These are phyloP conservation scores for Coemansia sp. DNA, from an alignment of 192 early-diverging fungal genomes.

Conservation along the genomic window DNA sequence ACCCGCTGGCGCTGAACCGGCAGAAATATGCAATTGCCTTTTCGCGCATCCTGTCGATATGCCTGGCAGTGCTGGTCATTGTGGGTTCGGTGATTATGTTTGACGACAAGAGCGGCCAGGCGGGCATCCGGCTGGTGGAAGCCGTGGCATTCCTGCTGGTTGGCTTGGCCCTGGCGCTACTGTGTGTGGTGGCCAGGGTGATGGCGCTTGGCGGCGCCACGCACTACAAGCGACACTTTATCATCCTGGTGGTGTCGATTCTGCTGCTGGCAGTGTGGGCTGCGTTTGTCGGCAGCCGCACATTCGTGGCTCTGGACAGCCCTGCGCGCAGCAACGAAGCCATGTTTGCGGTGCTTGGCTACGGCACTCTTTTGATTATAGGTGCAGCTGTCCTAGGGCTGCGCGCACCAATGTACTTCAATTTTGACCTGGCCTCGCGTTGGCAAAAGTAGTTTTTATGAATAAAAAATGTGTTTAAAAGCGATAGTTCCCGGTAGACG, in stretches of 20 bases:
- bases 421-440: conserved; percentile 31
- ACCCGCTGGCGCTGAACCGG: conserved; percentile 5
- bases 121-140: conserved; percentile 19
- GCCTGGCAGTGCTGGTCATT: conserved; percentile 6
- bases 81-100: conserved; percentile 26
- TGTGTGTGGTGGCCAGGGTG: neutral
- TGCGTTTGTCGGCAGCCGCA: conserved; percentile 13
- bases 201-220: neutral
- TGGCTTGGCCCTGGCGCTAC: neutral
- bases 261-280: conserved; percentile 26
- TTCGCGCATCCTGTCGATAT: conserved; percentile 13
- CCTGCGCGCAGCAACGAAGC: conserved; percentile 21
- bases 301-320: conserved; percentile 17
- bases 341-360: conserved; percentile 15
- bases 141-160: conserved; percentile 13
- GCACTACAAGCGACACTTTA: conserved; percentile 19
- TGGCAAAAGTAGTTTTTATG: conserved; percentile 13
- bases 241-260: neutral
- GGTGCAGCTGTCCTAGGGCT: conserved; percentile 11
- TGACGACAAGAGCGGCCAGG: neutral
- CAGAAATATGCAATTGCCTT: neutral
- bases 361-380: conserved; percentile 17
- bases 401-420: conserved; percentile 24
- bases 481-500: conserved; percentile 15
- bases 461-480: conserved; percentile 20